These are phyloP conservation scores for Allium sativum DNA, from an alignment of 106 monocot species.

Conservation along the genomic window DNA sequence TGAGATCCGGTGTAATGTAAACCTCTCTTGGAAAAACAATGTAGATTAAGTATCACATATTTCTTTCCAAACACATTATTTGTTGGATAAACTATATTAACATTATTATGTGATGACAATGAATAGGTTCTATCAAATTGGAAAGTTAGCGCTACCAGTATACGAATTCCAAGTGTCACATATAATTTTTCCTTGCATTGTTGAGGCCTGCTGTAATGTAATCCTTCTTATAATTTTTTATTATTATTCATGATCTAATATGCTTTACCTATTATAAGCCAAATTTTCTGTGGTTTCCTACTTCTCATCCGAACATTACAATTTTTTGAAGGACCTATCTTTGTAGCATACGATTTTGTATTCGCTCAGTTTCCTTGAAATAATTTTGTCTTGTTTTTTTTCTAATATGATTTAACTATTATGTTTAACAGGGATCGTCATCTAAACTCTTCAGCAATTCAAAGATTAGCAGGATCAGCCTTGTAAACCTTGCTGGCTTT, in stretches of 20 bases:
- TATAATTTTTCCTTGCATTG: conserved; percentile 60
- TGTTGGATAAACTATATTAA: too few species aligned
- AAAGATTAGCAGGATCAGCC: conserved; percentile 67
- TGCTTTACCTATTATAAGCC: too few species aligned
- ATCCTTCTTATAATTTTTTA: background rate
- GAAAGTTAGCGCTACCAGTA: conserved; percentile 85
- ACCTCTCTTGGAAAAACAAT: too few species aligned
- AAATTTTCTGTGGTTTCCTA: too few species aligned
- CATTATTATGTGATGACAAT: background rate
- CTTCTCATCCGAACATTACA: too few species aligned
- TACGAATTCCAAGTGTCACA: conserved; percentile 94
- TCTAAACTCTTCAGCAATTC: conserved; percentile 64
- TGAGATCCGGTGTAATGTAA: too few species aligned
- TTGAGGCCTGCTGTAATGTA: conserved; percentile 98
- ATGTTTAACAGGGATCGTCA: conserved; percentile 36
- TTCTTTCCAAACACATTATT: too few species aligned
- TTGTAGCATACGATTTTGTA: too few species aligned
- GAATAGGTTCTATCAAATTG: conserved; percentile 83
- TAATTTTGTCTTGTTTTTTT: background rate
- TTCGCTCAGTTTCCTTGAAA: too few species aligned
- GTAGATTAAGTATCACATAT: too few species aligned
- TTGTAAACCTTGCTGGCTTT: conserved; percentile 89
- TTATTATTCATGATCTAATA: too few species aligned
- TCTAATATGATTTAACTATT: background rate
- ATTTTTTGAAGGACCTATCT: too few species aligned